Conservation (phyloP, 495 filamentous ascomycete genomes). For the Penicillium antarcticum region DNA sequence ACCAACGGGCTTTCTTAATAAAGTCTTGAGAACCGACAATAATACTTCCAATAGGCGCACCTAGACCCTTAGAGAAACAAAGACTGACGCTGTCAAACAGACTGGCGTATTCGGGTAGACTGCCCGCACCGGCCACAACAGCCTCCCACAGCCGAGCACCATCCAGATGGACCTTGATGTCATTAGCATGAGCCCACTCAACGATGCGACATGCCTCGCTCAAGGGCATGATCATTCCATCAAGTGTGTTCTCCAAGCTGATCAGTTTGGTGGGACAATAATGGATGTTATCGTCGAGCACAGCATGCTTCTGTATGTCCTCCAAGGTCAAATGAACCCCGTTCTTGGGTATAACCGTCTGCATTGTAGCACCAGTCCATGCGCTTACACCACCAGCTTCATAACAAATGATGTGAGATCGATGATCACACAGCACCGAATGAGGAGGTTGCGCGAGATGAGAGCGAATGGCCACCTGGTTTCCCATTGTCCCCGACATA, state of each 20-base stretch:
- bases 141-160: constrained; percentile 85
- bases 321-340: constrained; percentile 70
- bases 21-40: constrained; percentile 64
- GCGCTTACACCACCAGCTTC: constrained; percentile 51
- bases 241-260: constrained; percentile 80
- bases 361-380: constrained; percentile 42
- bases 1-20: constrained; percentile 71
- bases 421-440: constrained; percentile 44
- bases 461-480: constrained; percentile 49
- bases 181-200: constrained; percentile 63
- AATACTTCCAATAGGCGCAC: constrained; percentile 82
- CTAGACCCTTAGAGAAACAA: constrained; percentile 87
- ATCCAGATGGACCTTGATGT: constrained; percentile 75
- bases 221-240: constrained; percentile 74
- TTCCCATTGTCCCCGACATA: constrained; percentile 84
- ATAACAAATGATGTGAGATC: constrained; percentile 45
- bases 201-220: constrained; percentile 63
- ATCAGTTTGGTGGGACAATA: constrained; percentile 73
- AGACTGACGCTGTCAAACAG: constrained; percentile 79
- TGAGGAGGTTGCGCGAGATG: constrained; percentile 50
- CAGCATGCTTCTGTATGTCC: constrained; percentile 58
- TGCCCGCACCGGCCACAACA: constrained; percentile 55
- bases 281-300: constrained; percentile 41
- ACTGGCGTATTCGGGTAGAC: constrained; percentile 62
- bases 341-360: constrained; percentile 50